Evolutionary conservation across 371 early-diverging fungal species (phyloP).

Genomic region (Mucor piriformis): DNA sequence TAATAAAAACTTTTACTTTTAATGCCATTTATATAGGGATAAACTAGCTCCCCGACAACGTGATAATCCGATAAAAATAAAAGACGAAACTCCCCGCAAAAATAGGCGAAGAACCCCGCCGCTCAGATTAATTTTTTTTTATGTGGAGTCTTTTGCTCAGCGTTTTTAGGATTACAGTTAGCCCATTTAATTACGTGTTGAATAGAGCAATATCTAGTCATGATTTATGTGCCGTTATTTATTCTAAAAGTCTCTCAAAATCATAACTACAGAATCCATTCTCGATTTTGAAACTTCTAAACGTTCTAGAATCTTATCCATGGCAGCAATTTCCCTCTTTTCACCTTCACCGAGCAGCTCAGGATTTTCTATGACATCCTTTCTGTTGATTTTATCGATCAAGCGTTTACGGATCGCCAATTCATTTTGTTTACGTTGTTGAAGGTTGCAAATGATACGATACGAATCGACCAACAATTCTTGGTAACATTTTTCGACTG

Average conservation of each 20-base stretch:
- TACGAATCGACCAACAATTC: constrained; percentile 66
- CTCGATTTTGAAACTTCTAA: constrained; percentile 65
- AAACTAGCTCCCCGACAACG: not conserved
- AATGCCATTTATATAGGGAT: not conserved
- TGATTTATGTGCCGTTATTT: not conserved
- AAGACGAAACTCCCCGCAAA: not conserved
- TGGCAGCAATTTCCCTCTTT: constrained; percentile 51
- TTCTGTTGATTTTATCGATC: constrained; percentile 76
- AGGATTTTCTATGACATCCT: constrained; percentile 71
- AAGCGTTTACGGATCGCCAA: constrained; percentile 57
- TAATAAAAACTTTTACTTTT: not conserved
- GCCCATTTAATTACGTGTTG: too few relatives aligned
- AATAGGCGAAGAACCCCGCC: not conserved
- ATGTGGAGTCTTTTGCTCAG: too few relatives aligned
- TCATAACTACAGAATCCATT: constrained; percentile 70
- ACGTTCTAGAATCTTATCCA: constrained; percentile 55
- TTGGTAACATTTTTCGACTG: constrained; percentile 63
- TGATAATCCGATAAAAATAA: not conserved
- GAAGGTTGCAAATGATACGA: constrained; percentile 68
- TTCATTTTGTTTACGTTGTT: constrained; percentile 71
- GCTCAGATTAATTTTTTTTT: too few relatives aligned
- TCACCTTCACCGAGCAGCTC: constrained; percentile 64
- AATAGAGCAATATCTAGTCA: not conserved
- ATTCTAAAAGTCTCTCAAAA: constrained; percentile 69
- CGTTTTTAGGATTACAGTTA: too few relatives aligned